Evolutionary conservation across 257 asterid genomes (phyloP).

Genomic region (Paulownia fortunei): DNA sequence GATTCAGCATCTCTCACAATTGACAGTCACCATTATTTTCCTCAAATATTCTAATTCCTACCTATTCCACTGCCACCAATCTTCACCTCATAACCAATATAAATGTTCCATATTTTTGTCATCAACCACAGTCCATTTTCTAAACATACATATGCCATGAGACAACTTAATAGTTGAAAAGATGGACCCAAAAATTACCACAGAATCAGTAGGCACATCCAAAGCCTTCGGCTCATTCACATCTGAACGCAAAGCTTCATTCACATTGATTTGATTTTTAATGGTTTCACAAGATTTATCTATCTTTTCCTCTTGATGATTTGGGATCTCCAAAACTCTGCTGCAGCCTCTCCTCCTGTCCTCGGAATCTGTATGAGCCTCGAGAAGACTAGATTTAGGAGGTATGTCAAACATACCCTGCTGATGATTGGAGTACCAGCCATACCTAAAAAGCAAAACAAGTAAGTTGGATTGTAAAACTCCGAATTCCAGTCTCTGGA

Average conservation of each 20-base stretch:
- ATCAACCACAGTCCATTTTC: slow-evolving; percentile 8
- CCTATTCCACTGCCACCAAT: slow-evolving; percentile 8
- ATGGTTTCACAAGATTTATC: slow-evolving; percentile 40
- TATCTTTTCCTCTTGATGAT: slow-evolving; percentile 32
- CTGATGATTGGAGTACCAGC: slow-evolving; percentile 64
- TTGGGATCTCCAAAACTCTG: slow-evolving; percentile 33
- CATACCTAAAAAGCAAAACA: slow-evolving; percentile 62
- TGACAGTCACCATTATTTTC: not conserved
- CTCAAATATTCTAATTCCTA: slow-evolving; percentile 20
- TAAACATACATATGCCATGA: slow-evolving; percentile 8
- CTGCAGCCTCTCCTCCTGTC: slow-evolving; percentile 38
- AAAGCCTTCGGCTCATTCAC: slow-evolving; percentile 43
- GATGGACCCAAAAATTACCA: slow-evolving; percentile 47
- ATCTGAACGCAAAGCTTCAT: slow-evolving; percentile 42
- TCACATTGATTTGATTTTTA: slow-evolving; percentile 31
- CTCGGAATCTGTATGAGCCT: slow-evolving; percentile 40
- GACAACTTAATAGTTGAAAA: not conserved
- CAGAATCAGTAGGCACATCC: slow-evolving; percentile 31
- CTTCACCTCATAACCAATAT: not conserved
- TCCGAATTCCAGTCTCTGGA: not conserved
- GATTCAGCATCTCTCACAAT: slow-evolving; percentile 18
- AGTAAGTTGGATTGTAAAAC: slow-evolving; percentile 19
- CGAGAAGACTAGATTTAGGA: slow-evolving; percentile 41
- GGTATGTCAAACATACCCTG: slow-evolving; percentile 36
- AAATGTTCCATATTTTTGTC: not conserved